Percentiles rank a stretch among this genome's conserved stretches.
phyloP scores from a whole-genome alignment of 2,329 filamentous ascomycete species.

The Colletotrichum sp. region DNA sequence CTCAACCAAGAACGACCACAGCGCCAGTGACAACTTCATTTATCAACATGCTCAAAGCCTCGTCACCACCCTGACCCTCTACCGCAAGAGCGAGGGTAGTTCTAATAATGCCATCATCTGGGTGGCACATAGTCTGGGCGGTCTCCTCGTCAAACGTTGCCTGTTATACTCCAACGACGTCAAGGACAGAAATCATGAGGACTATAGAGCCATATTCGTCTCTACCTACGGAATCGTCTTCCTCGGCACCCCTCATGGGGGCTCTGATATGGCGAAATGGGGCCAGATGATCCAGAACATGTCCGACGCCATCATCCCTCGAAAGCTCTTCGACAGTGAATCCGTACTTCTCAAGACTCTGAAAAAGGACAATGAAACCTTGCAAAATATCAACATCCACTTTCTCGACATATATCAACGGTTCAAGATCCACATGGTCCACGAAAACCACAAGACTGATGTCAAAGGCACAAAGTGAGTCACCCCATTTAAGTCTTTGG shows the following conservation, averaged over 20 bases:
- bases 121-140: conserved; percentile 76
- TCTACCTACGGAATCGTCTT: conserved; percentile 81
- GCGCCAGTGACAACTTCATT: conserved; percentile 69
- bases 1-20: conserved; percentile 50
- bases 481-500: neutral
- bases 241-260: conserved; percentile 77
- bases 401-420: conserved; percentile 75
- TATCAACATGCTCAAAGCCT: conserved; percentile 75
- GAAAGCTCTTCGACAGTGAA: conserved; percentile 70
- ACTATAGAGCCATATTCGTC: conserved; percentile 71
- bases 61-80: conserved; percentile 65
- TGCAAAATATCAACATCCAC: conserved; percentile 75
- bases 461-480: conserved; percentile 63
- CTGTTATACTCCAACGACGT: conserved; percentile 71
- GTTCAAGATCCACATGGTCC: conserved; percentile 78
- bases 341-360: conserved; percentile 72
- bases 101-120: conserved; percentile 73
- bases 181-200: conserved; percentile 62
- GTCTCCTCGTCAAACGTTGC: conserved; percentile 73
- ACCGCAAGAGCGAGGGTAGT: conserved; percentile 63
- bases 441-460: conserved; percentile 76
- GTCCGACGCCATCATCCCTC: conserved; percentile 68
- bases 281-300: conserved; percentile 71
- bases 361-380: conserved; percentile 74
- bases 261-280: conserved; percentile 72